Base-by-base conservation (phyloP, 75 land plant genomes). In the Larix kaempferi region DNA sequence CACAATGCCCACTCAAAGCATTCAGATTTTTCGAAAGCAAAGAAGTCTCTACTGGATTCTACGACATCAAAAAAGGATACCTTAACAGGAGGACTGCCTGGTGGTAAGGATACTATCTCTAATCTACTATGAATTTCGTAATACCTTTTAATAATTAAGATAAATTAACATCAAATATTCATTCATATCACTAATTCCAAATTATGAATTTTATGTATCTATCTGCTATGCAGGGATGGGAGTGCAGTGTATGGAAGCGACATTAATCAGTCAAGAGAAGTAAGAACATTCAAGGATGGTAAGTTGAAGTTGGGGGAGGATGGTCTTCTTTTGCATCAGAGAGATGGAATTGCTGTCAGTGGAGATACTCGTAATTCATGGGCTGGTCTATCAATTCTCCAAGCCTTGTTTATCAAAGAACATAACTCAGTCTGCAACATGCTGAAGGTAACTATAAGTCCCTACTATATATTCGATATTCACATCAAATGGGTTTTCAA, bases 241-340 rank as follows among this genome's bases (percentile, higher is more conserved):
- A 91, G 91, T 82, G 93, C 80, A 7, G 78, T 92, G 1, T 92
- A 91, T 85, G 93, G 93, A 25, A 89, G 76, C 78, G 81, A 84
- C 59, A 25, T 56, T 0, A 80, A 74, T 33, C 79, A 79, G 11
- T 62, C 80, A 82, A 37, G 2, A 27, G 74, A 80, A 66, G 85
- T 91, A 58, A 80, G 93, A 22, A 78, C 92, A 11, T 87, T 84
- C 76, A 81, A 74, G 52, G 89, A 89, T 64, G 94, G 94, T 37
- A 89, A 91, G 76, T 66, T 89, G 41, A 85, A 78, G 71, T 74
- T 91, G 37, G 25, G 82, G 15, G 63, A 74, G 8, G 85, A 89
- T 72, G 92, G 86, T 14, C 85, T 85, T 26, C 85, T 91, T 22
- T 49, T 76, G 12, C 87, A 82, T 77, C 81, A 87, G 23, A 57